Percentiles rank a stretch among this genome's conserved stretches.
These are phyloP conservation scores for Maudiozyma barnettii DNA, from an alignment of 805 yeast species.

Conservation along the genomic window DNA sequence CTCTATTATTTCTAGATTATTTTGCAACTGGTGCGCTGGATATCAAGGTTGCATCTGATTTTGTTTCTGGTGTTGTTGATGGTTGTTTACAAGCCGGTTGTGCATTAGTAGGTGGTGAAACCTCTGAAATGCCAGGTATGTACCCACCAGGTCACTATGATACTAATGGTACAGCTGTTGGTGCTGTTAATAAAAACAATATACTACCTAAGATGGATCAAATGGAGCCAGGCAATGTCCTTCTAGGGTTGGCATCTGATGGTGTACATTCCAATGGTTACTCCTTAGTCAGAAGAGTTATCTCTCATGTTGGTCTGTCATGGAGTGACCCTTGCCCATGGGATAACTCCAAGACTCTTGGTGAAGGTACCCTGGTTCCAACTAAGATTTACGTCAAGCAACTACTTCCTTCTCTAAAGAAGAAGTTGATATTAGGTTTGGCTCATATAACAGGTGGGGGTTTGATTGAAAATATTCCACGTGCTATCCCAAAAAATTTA, in stretches of 20 bases:
- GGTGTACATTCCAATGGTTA: constrained; percentile 97
- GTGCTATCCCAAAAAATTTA: constrained; percentile 76
- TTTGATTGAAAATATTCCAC: constrained; percentile 87
- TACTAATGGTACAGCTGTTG: constrained; percentile 97
- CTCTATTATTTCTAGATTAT: constrained; percentile 88
- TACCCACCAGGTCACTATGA: constrained; percentile 93
- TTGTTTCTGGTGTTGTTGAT: constrained; percentile 90
- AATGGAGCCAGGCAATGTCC: constrained; percentile 72
- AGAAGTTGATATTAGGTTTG: constrained; percentile 68
- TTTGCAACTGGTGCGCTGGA: constrained; percentile 93
- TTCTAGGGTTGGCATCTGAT: constrained; percentile 80
- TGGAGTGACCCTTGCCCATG: constrained; percentile 82
- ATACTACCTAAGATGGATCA: constrained; percentile 61
- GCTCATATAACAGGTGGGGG: constrained; percentile 99
- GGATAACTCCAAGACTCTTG: constrained; percentile 61
- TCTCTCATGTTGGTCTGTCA: constrained; percentile 62
- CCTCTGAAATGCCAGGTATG: constrained; percentile 99
- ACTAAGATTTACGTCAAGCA: constrained; percentile 93
- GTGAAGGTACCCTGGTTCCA: constrained; percentile 79
- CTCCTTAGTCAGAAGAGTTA: constrained; percentile 85
- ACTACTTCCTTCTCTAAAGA: constrained; percentile 60
- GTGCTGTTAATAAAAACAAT: constrained; percentile 74
- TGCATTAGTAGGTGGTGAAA: constrained; percentile 98
- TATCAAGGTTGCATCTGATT: constrained; percentile 70
- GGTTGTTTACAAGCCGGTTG: constrained; percentile 94